A percentile compares a stretch with the other conserved stretches of the same genome.
Evolutionary conservation across 129 eudicot genomes (phyloP).

Genomic region (Rutidosis leptorrhynchoides): DNA sequence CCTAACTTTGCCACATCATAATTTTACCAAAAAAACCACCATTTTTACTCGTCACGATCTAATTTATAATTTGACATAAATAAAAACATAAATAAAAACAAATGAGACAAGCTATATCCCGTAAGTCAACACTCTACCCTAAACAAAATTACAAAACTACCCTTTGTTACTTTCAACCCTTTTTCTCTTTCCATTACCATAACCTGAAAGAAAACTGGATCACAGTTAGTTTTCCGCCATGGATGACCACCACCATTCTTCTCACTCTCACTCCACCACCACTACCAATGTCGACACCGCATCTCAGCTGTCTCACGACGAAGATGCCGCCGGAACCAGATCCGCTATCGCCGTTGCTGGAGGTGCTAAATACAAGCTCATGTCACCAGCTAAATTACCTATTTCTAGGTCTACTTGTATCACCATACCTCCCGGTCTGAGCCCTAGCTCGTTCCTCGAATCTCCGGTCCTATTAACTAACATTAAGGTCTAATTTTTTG

Average conservation of each 20-base stretch:
- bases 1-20: too few species aligned
- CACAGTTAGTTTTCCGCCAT: constrained; percentile 35
- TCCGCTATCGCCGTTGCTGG: constrained; percentile 36
- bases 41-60: too few species aligned
- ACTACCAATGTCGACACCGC: constrained; percentile 29
- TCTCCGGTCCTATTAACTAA: constrained; percentile 92
- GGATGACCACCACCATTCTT: constrained; percentile 39
- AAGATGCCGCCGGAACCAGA: constrained; percentile 29
- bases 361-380: constrained; percentile 81
- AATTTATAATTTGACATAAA: too few species aligned
- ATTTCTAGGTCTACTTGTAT: constrained; percentile 73
- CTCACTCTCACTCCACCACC: constrained; percentile 37
- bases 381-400: constrained; percentile 98
- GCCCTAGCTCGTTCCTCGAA: constrained; percentile 94
- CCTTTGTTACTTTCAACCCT: constrained; percentile 24
- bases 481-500: constrained; percentile 50
- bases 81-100: too few species aligned
- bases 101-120: constrained; percentile 32
- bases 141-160: constrained; percentile 9
- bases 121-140: constrained; percentile 31
- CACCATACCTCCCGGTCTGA: constrained; percentile 82
- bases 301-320: constrained; percentile 5
- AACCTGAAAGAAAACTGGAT: constrained; percentile 26
- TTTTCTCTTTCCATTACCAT: constrained; percentile 24
- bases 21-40: too few species aligned